Evolutionary conservation across 164 flowering plant species (phyloP).

Genomic region (Echeveria elegans): DNA sequence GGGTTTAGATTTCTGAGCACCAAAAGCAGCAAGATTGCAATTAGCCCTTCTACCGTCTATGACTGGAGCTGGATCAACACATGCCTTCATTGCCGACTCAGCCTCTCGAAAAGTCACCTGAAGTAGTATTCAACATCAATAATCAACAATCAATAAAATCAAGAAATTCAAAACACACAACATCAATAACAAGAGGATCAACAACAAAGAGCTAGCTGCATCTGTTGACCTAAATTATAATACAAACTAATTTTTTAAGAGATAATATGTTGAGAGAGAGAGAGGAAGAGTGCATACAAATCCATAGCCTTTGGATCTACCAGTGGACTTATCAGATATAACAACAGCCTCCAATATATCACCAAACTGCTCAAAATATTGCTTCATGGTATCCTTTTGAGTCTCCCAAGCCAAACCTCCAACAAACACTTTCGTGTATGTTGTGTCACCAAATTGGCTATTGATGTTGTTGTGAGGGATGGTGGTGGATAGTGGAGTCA

Average conservation of each 20-base stretch:
- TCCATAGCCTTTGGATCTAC: slow-evolving; percentile 97
- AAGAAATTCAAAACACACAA: no score
- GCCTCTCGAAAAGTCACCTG: slow-evolving; percentile 87
- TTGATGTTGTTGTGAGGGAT: slow-evolving; percentile 54
- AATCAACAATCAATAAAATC: not conserved
- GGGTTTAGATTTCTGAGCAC: slow-evolving; percentile 86
- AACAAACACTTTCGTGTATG: slow-evolving; percentile 89
- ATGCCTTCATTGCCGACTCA: slow-evolving; percentile 86
- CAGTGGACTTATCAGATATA: slow-evolving; percentile 82
- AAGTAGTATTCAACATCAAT: not conserved
- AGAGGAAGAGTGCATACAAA: slow-evolving; percentile 41
- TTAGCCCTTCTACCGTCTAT: slow-evolving; percentile 98
- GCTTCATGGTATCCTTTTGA: slow-evolving; percentile 78
- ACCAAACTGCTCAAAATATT: slow-evolving; percentile 89
- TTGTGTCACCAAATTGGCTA: slow-evolving; percentile 79
- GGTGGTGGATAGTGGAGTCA: slow-evolving; percentile 11
- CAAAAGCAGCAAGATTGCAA: slow-evolving; percentile 90
- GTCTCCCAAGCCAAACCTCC: slow-evolving; percentile 99
- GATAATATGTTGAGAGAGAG: not conserved
- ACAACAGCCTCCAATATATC: slow-evolving; percentile 95
- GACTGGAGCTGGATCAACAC: slow-evolving; percentile 83
- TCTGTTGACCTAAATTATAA: not conserved
- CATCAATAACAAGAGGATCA: not conserved
- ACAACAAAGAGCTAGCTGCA: no score
- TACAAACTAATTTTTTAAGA: not conserved